Evolutionary conservation across 2,329 filamentous ascomycete species (phyloP).

Genomic region (Cordyceps cicadae): DNA sequence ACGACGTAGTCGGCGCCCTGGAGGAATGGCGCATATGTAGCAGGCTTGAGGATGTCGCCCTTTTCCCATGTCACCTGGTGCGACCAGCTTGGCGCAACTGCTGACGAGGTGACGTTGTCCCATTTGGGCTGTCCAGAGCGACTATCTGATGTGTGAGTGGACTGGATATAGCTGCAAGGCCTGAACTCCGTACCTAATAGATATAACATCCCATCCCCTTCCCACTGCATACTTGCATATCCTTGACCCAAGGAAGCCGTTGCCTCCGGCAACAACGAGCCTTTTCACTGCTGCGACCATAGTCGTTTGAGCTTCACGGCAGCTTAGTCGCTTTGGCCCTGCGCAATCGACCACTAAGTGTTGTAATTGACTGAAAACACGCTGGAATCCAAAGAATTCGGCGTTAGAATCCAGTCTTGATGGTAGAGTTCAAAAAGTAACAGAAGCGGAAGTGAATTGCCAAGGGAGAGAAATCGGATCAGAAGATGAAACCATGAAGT

Average conservation of each 20-base stretch:
- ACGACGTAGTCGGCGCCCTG: slow-evolving; percentile 75
- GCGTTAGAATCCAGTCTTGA: not conserved
- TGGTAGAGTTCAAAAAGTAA: not conserved
- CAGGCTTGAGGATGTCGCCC: slow-evolving; percentile 77
- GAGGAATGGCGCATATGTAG: slow-evolving; percentile 69
- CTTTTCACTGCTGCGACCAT: slow-evolving; percentile 59
- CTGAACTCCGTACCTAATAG: slow-evolving; percentile 60
- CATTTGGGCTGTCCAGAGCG: slow-evolving; percentile 86
- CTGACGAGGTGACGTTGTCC: slow-evolving; percentile 66
- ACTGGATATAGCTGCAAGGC: not conserved
- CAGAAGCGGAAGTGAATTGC: not conserved
- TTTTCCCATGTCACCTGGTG: slow-evolving; percentile 77
- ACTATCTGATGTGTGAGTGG: slow-evolving; percentile 35
- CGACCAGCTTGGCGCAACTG: slow-evolving; percentile 70
- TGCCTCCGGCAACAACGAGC: slow-evolving; percentile 86
- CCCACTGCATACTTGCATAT: slow-evolving; percentile 87
- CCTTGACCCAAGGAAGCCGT: slow-evolving; percentile 78
- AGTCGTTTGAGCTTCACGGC: slow-evolving; percentile 9
- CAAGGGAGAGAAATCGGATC: slow-evolving; percentile 1
- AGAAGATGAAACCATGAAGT: slow-evolving; percentile 8
- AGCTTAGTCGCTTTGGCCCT: not conserved
- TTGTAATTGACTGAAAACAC: not conserved
- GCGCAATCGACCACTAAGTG: slow-evolving; percentile 14
- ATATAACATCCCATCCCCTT: slow-evolving; percentile 85
- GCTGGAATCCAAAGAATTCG: no score